Conservation (phyloP, 148 eudicot genomes). For the Rhododendron ferrugineum region DNA sequence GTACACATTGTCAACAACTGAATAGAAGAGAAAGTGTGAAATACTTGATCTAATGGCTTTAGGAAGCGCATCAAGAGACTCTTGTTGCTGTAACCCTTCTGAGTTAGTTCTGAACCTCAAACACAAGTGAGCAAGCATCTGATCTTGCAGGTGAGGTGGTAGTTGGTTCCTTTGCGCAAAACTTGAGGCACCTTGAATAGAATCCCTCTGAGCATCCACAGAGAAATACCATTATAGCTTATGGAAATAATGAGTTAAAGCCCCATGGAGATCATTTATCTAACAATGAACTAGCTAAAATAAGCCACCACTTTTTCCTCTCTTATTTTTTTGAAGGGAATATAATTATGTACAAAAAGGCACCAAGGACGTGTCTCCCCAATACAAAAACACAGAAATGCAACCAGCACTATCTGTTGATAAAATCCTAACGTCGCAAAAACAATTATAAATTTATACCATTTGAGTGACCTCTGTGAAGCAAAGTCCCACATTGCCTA, state of each 20-base stretch:
- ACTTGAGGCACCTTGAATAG: conserved; percentile 69
- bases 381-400: neutral
- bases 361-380: neutral
- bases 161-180: conserved; percentile 68
- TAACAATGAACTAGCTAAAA: neutral
- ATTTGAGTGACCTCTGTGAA: neutral
- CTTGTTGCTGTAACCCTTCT: conserved; percentile 85
- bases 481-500: neutral
- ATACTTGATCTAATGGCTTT: conserved; percentile 78
- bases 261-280: neutral
- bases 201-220: conserved; percentile 53
- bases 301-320: neutral
- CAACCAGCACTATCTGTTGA: neutral
- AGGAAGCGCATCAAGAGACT: conserved; percentile 69
- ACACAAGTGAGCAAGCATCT: conserved; percentile 80
- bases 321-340: neutral
- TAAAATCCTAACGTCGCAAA: neutral
- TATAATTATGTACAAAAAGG: neutral
- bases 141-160: conserved; percentile 67
- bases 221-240: neutral
- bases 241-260: neutral
- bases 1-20: conserved; percentile 64
- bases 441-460: neutral
- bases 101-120: conserved; percentile 72
- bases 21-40: conserved; percentile 60